These are phyloP conservation scores for Colletotrichum siamense DNA, from an alignment of 2,329 filamentous ascomycete genomes.

Conservation along the genomic window DNA sequence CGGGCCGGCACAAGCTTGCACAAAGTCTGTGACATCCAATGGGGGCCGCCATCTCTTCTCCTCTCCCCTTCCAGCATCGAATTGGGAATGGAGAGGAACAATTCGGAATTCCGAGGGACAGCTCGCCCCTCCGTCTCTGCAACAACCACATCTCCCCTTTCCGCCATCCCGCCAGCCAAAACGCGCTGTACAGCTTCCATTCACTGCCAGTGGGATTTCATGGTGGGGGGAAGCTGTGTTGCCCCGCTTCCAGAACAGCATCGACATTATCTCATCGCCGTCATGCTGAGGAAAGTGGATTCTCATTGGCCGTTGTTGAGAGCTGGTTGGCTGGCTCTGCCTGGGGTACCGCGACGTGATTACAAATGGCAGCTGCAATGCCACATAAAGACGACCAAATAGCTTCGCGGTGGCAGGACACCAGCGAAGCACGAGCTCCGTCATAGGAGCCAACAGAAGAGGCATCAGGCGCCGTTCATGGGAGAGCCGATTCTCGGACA, in stretches of 20 bases:
- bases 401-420: not conserved
- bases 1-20: slow-evolving; percentile 11
- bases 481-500: not conserved
- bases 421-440: not conserved
- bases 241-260: slow-evolving; percentile 11
- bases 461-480: not conserved
- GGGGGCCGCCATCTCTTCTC: not conserved
- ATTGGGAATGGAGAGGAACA: not conserved
- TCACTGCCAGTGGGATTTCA: not conserved
- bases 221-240: slow-evolving; percentile 7
- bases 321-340: not conserved
- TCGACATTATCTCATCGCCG: slow-evolving; percentile 2
- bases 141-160: not conserved
- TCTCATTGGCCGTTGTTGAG: not conserved
- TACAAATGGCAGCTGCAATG: slow-evolving; percentile 3
- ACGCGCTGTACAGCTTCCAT: not conserved
- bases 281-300: slow-evolving; percentile 5
- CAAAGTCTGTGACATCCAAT: slow-evolving; percentile 9
- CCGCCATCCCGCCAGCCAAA: not conserved
- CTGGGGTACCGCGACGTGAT: not conserved
- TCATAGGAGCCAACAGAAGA: not conserved
- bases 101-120: slow-evolving; percentile 19
- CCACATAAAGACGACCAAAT: not conserved
- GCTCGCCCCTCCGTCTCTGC: slow-evolving; percentile 14
- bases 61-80: not conserved